Evolutionary conservation across 2,329 filamentous ascomycete genomes (phyloP), one percentile per base, ranked within the genome.

Genomic region (Cordyceps cicadae): DNA sequence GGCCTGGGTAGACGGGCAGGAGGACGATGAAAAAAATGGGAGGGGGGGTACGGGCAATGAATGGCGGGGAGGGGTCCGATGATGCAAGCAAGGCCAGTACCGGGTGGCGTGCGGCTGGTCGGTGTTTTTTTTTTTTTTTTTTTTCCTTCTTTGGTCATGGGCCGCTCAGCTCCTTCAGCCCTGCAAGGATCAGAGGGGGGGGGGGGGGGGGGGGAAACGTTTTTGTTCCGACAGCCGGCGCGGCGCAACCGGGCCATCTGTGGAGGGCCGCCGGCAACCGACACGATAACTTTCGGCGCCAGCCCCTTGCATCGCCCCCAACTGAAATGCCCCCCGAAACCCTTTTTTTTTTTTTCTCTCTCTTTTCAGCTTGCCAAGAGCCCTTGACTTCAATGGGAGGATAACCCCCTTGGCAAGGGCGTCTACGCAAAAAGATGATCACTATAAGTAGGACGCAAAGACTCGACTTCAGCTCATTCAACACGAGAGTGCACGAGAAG

Each of bases 1-100:
- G 74, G 74, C 1, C 69, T 75, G 9, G 49, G 54, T 3, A 62
- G 64, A 64, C 52, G 59, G 17, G 50, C 26, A 6, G 46, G 53
- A 4, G 59, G 53, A 12, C 59, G 53, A 29, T 61, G 59, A 61
- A 66, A 67, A 24, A 24, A 24, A 24, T 24, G 24, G 24, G 24
- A 2, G 24, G 24, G 24, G 24, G 24, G 24, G 4, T 4, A 24
- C 24, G 62, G 64, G 59, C 64, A 17, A 9, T n/a, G n/a, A 5
- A 3, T 34, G 3, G 64, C 24, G 2, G 24, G 24, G 24, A 24
- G 24, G 24, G 24, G 4, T 5, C 14, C 34, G 34, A 37, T 37
- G 11, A 37, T 37, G 34, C 15, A 43, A 43, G 41, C 11, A n/a
- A n/a, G 24, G 3, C 24, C 24, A 24, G 24, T 2, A 3, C 24